phyloP scores from a whole-genome alignment of 1,139 yeast genomes.

The Saccharomyces pastorianus region DNA sequence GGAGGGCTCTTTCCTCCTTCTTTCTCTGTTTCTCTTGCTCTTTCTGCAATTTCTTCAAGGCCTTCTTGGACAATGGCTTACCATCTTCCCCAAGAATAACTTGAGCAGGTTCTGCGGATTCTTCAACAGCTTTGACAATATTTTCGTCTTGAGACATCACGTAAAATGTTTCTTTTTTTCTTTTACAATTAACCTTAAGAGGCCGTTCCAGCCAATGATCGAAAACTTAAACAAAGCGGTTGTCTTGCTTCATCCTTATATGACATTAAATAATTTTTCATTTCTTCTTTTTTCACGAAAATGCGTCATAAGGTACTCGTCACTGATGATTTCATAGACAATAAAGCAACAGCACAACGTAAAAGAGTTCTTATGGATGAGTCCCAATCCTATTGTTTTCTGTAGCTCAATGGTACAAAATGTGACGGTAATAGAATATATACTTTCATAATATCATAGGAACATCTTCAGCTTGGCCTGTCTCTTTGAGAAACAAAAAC shows the following conservation, averaged over 20 bases:
- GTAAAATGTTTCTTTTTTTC: neutral
- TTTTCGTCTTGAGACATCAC: slow-evolving; percentile 14
- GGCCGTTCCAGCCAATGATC: neutral
- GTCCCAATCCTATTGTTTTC: neutral
- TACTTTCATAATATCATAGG: neutral
- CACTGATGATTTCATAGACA: neutral
- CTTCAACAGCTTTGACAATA: slow-evolving; percentile 2
- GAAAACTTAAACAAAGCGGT: neutral
- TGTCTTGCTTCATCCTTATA: neutral
- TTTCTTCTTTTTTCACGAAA: neutral
- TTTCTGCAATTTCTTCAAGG: slow-evolving; percentile 87
- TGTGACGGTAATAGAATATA: neutral
- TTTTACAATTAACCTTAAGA: neutral
- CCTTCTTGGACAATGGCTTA: slow-evolving; percentile 89
- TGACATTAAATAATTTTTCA: neutral
- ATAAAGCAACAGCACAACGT: neutral
- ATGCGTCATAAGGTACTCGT: neutral
- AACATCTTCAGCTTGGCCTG: neutral
- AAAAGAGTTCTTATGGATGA: neutral
- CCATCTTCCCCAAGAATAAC: slow-evolving; percentile 67
- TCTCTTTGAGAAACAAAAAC: neutral
- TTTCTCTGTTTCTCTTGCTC: slow-evolving; percentile 87
- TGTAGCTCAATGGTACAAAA: neutral
- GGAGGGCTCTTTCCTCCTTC: slow-evolving; percentile 89
- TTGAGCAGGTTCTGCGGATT: slow-evolving; percentile 16